Conservation (phyloP, 352 stramenopile species). For the Phytophthora multivora region DNA sequence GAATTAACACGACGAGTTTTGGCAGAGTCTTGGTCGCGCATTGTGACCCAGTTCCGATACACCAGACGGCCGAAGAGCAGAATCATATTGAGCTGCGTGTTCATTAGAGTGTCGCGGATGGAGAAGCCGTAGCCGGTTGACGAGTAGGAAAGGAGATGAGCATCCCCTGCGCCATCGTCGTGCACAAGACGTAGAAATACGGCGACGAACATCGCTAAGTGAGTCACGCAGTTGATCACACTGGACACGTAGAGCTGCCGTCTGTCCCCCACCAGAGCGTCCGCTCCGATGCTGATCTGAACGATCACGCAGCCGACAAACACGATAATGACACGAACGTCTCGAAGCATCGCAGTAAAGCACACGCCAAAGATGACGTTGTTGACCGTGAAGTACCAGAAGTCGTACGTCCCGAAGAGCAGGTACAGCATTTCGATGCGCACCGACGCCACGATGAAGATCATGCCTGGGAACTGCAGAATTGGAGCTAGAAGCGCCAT, state of each 20-base stretch:
- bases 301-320: constrained; percentile 27
- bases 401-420: constrained; percentile 38
- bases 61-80: constrained; percentile 33
- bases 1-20: constrained; percentile 17
- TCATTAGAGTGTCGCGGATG: constrained; percentile 35
- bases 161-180: constrained; percentile 7
- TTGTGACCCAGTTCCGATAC: constrained; percentile 31
- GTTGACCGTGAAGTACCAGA: constrained; percentile 37
- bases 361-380: constrained; percentile 34
- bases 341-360: constrained; percentile 24
- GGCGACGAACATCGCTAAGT: constrained; percentile 18
- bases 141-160: constrained; percentile 18
- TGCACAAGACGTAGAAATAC: constrained; percentile 32
- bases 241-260: constrained; percentile 23
- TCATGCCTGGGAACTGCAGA: constrained; percentile 28
- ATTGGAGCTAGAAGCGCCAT: constrained; percentile 25
- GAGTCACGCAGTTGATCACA: constrained; percentile 20
- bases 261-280: constrained; percentile 30
- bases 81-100: constrained; percentile 33
- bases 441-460: constrained; percentile 27
- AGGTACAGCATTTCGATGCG: constrained; percentile 33
- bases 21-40: constrained; percentile 7
- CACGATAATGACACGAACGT: constrained; percentile 27
- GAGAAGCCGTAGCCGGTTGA: constrained; percentile 16
- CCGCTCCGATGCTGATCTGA: constrained; percentile 32